These are phyloP conservation scores for Trematosphaeria pertusa DNA, from an alignment of 2,329 filamentous ascomycete species.

Conservation along the genomic window DNA sequence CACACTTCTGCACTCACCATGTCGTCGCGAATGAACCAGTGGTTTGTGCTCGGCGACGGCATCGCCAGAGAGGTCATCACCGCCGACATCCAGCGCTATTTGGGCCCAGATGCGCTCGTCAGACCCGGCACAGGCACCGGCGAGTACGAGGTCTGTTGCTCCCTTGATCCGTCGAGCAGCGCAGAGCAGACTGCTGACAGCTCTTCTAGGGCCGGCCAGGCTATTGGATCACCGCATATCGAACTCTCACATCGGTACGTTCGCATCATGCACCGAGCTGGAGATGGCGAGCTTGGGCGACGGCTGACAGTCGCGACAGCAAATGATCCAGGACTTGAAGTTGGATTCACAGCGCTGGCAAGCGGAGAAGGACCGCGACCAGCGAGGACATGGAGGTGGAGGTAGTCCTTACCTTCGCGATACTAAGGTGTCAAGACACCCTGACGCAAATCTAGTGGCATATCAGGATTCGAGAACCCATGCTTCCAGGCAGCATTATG, in stretches of 20 bases:
- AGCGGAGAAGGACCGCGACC: slow-evolving; percentile 39
- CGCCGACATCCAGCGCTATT: slow-evolving; percentile 59
- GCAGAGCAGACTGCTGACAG: slow-evolving; percentile 24
- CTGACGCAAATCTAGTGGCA: slow-evolving; percentile 53
- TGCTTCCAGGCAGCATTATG: slow-evolving; percentile 51
- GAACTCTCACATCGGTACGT: slow-evolving; percentile 58
- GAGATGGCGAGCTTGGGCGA: too few species aligned
- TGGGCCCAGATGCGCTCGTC: slow-evolving; percentile 59
- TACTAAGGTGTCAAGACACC: slow-evolving; percentile 52
- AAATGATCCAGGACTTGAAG: slow-evolving; percentile 59
- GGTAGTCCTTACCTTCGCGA: slow-evolving; percentile 54
- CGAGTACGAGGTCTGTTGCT: slow-evolving; percentile 52
- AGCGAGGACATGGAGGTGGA: slow-evolving; percentile 50
- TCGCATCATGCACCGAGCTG: too few species aligned
- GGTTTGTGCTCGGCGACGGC: slow-evolving; percentile 59
- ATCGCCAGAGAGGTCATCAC: slow-evolving; percentile 61
- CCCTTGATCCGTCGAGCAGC: slow-evolving; percentile 8
- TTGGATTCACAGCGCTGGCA: slow-evolving; percentile 56
- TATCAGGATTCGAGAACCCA: slow-evolving; percentile 53
- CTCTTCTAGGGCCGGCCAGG: slow-evolving; percentile 50
- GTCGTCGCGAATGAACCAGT: slow-evolving; percentile 52
- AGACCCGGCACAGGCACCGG: slow-evolving; percentile 55
- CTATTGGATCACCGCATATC: slow-evolving; percentile 61
- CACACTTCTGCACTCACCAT: slow-evolving; percentile 30
- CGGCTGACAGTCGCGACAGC: slow-evolving; percentile 45